These are phyloP conservation scores for Brassica cretica DNA, from an alignment of 345 rosid species.

Conservation along the genomic window DNA sequence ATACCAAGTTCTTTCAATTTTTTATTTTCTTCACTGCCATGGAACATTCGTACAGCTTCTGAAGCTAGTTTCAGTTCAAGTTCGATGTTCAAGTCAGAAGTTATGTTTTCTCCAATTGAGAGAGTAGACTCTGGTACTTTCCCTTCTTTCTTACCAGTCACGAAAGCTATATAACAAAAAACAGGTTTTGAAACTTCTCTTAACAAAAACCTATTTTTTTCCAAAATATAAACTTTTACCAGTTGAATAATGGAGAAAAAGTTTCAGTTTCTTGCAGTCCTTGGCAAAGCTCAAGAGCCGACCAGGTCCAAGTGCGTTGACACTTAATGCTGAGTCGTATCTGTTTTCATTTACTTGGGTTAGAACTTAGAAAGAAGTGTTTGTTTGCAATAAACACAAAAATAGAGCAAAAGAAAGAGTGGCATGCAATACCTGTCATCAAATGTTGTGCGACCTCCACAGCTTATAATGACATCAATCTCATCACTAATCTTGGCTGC, in stretches of 20 bases:
- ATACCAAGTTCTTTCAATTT: slow-evolving; percentile 43
- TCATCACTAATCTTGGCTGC: slow-evolving; percentile 45
- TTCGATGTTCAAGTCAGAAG: slow-evolving; percentile 34
- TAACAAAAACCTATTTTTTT: too few relatives aligned
- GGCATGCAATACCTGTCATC: slow-evolving; percentile 22
- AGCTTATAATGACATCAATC: slow-evolving; percentile 59
- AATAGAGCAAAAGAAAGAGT: neutral
- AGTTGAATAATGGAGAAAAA: slow-evolving; percentile 61
- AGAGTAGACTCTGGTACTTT: slow-evolving; percentile 36
- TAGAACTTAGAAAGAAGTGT: neutral
- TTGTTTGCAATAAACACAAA: neutral
- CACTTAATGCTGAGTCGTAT: slow-evolving; percentile 49
- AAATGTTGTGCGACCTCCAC: slow-evolving; percentile 67
- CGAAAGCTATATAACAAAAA: slow-evolving; percentile 50
- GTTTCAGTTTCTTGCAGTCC: slow-evolving; percentile 41
- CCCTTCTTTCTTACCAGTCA: slow-evolving; percentile 58
- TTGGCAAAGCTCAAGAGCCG: slow-evolving; percentile 48
- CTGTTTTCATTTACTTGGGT: slow-evolving; percentile 28
- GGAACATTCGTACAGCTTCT: slow-evolving; percentile 24
- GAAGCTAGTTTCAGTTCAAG: slow-evolving; percentile 45
- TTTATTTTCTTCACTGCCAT: slow-evolving; percentile 14
- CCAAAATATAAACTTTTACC: slow-evolving; percentile 41
- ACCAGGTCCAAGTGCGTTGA: slow-evolving; percentile 53
- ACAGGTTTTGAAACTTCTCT: neutral
- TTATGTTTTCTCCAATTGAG: slow-evolving; percentile 20